A percentile compares a stretch with the other conserved stretches of the same genome.
Evolutionary conservation across 805 yeast species (phyloP).

Genomic region (Candida quercuum): DNA sequence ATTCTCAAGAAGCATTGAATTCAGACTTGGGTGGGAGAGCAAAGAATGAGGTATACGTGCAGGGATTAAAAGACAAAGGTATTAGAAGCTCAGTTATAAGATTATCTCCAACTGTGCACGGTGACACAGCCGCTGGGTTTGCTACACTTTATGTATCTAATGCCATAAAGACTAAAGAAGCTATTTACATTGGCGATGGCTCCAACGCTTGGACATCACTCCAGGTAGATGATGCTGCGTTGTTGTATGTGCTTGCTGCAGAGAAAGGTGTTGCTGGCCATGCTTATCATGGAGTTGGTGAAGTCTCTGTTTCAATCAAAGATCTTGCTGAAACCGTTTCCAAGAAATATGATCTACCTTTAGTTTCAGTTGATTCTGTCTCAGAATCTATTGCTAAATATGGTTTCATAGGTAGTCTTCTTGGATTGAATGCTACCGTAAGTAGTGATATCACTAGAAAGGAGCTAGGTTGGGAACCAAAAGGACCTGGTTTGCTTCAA

Average conservation of each 20-base stretch:
- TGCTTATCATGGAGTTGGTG: constrained; percentile 25
- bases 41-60: neutral
- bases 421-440: constrained; percentile 11
- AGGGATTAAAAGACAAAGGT: constrained; percentile 18
- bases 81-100: constrained; percentile 23
- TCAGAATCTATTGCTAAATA: constrained; percentile 9
- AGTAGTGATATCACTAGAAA: constrained; percentile 17
- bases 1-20: constrained; percentile 5
- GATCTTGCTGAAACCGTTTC: constrained; percentile 26
- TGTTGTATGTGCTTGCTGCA: constrained; percentile 23
- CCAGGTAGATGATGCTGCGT: constrained; percentile 29
- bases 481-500: constrained; percentile 15
- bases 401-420: constrained; percentile 12
- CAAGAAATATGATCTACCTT: constrained; percentile 13
- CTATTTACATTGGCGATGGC: constrained; percentile 33
- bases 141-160: constrained; percentile 18
- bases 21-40: neutral
- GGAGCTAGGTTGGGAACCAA: constrained; percentile 26
- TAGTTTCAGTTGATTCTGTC: constrained; percentile 12
- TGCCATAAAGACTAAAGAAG: constrained; percentile 28
- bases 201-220: constrained; percentile 28
- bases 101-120: constrained; percentile 33
- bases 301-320: constrained; percentile 19
- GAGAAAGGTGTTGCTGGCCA: constrained; percentile 23
- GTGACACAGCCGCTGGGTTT: constrained; percentile 25